These are phyloP conservation scores for Epichloe elymi DNA, from an alignment of 2,329 filamentous ascomycete genomes.

Conservation along the genomic window DNA sequence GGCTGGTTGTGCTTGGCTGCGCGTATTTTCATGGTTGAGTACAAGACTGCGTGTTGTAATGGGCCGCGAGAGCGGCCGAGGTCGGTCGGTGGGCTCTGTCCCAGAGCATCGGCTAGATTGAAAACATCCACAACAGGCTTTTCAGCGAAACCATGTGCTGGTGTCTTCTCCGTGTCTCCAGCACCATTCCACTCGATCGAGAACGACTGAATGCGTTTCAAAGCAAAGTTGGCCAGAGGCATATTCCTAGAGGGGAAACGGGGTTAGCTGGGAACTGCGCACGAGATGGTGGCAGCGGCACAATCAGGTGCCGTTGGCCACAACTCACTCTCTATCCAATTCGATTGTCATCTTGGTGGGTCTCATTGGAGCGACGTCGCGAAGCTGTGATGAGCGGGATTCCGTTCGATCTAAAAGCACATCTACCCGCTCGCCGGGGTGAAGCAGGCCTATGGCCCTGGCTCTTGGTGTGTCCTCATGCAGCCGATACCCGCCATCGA, in stretches of 20 bases:
- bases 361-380: background rate
- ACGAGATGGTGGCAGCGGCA: background rate
- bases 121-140: background rate
- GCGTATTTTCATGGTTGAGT: slow-evolving; percentile 10
- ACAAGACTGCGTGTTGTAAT: slow-evolving; percentile 9
- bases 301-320: no score
- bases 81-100: background rate
- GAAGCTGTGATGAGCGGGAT: no score
- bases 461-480: slow-evolving; percentile 6
- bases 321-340: slow-evolving; percentile 8
- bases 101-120: slow-evolving; percentile 1
- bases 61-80: background rate
- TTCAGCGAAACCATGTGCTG: background rate
- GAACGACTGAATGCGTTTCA: slow-evolving; percentile 10
- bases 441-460: slow-evolving; percentile 9
- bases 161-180: background rate
- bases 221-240: slow-evolving; percentile 10
- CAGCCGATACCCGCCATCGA: slow-evolving; percentile 10
- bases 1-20: slow-evolving; percentile 10
- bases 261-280: background rate
- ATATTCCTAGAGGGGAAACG: slow-evolving; percentile 7
- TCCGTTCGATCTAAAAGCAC: slow-evolving; percentile 3
- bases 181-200: slow-evolving; percentile 2
- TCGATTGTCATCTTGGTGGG: slow-evolving; percentile 2
- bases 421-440: slow-evolving; percentile 13